These are phyloP conservation scores for Stagonosporopsis rhizophila DNA, from an alignment of 2,329 filamentous ascomycete species.

Conservation along the genomic window DNA sequence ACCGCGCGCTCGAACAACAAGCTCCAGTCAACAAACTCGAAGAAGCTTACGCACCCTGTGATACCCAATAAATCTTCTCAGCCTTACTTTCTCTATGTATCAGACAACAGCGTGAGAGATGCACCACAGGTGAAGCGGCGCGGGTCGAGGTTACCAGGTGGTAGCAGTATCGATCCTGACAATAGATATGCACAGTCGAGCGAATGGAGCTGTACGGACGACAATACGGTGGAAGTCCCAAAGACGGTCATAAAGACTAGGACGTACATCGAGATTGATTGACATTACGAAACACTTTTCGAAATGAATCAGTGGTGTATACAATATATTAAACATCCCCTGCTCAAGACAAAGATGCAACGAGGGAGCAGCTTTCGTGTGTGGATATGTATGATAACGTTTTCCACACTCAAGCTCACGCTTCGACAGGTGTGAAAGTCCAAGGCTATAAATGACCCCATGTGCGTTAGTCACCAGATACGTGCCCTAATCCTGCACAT, in stretches of 20 bases:
- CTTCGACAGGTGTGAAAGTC: neutral
- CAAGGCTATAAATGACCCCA: neutral
- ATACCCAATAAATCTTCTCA: neutral
- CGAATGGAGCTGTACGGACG: slow-evolving; percentile 18
- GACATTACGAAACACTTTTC: neutral
- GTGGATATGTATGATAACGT: too few relatives aligned
- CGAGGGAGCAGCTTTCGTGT: neutral
- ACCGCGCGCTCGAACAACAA: neutral
- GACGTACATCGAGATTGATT: neutral
- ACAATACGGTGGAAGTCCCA: neutral
- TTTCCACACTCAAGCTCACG: neutral
- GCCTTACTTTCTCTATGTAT: neutral
- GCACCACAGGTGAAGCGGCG: neutral
- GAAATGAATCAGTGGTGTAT: neutral
- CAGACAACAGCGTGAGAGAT: too few relatives aligned
- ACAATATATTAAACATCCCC: neutral
- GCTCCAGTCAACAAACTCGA: neutral
- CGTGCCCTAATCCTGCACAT: neutral
- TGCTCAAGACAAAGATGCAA: neutral
- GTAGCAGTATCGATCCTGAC: neutral
- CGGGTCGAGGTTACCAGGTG: neutral
- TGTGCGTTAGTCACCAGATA: neutral
- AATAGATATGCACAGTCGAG: slow-evolving; percentile 16
- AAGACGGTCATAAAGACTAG: neutral
- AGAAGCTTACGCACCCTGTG: neutral